phyloP scores from a whole-genome alignment of 2,329 filamentous ascomycete genomes.

The Keithomyces neogunnii region DNA sequence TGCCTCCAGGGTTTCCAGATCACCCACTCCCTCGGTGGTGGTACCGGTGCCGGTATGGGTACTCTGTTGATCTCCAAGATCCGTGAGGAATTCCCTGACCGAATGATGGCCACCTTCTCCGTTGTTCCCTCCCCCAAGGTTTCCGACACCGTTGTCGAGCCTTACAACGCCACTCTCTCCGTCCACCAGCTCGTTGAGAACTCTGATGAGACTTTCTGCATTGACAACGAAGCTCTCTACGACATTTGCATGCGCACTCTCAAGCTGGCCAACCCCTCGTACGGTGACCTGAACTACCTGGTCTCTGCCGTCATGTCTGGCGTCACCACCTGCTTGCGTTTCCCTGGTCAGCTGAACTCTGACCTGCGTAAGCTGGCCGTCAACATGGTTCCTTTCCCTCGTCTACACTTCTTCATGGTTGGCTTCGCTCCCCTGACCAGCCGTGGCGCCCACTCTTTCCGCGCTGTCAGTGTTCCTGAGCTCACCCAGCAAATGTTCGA shows the following conservation, averaged over 20 bases:
- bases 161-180: conserved; percentile 98
- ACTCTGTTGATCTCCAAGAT: conserved; percentile 99
- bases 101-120: conserved; percentile 99
- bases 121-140: conserved; percentile 99
- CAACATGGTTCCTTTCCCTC: conserved; percentile 99
- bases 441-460: conserved; percentile 79
- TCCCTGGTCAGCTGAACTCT: conserved; percentile 99
- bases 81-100: conserved; percentile 98
- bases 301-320: conserved; percentile 99
- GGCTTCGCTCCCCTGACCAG: conserved; percentile 98
- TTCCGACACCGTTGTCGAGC: conserved; percentile 98
- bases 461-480: conserved; percentile 93
- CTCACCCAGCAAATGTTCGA: conserved; percentile 99
- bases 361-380: conserved; percentile 98
- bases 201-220: conserved; percentile 99
- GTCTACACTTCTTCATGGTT: conserved; percentile 99
- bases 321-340: conserved; percentile 96
- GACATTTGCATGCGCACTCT: conserved; percentile 99
- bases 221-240: conserved; percentile 99
- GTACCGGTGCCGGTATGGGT: conserved; percentile 99
- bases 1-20: conserved; percentile 99
- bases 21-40: conserved; percentile 99
- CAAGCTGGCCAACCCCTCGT: conserved; percentile 97
- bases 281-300: conserved; percentile 98
- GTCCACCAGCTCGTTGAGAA: conserved; percentile 99